A percentile compares a stretch with the other conserved stretches of the same genome.
These are phyloP conservation scores for Podaxis sp. DNA, from an alignment of 768 basidiomycete genomes.

Conservation along the genomic window DNA sequence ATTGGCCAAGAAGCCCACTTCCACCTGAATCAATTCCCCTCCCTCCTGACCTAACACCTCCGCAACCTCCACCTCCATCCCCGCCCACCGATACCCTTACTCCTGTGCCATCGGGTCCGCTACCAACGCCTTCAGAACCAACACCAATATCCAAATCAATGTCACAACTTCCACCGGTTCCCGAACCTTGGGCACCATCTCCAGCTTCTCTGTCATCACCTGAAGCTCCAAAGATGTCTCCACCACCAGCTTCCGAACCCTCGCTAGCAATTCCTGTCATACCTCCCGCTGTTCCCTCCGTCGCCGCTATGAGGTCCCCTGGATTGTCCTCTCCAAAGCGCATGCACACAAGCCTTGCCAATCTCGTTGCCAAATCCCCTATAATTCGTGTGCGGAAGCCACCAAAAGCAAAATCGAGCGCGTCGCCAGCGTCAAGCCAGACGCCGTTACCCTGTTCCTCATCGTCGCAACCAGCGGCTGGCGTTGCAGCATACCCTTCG, in stretches of 20 bases:
- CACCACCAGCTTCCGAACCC: not conserved
- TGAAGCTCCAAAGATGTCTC: not conserved
- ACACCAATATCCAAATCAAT: not conserved
- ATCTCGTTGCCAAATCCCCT: conserved; percentile 8
- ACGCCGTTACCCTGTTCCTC: not conserved
- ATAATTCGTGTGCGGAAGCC: not conserved
- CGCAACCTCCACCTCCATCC: not conserved
- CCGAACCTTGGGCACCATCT: not conserved
- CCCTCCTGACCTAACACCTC: not conserved
- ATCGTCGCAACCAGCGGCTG: not conserved
- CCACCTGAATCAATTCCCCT: not conserved
- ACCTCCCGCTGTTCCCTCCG: conserved; percentile 3
- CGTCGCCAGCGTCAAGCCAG: not conserved
- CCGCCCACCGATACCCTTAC: not conserved
- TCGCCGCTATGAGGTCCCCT: conserved; percentile 4
- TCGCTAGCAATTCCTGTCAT: not conserved
- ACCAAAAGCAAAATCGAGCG: not conserved
- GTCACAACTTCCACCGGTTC: not conserved
- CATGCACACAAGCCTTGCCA: not conserved
- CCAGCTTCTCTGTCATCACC: not conserved
- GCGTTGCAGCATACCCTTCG: not conserved
- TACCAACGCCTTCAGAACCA: not conserved
- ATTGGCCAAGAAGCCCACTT: conserved; percentile 6
- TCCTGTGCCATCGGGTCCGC: no score
- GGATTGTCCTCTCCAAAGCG: not conserved